phyloP scores from a whole-genome alignment of 1,284 basidiomycete species.

The Irpex lacteus region DNA sequence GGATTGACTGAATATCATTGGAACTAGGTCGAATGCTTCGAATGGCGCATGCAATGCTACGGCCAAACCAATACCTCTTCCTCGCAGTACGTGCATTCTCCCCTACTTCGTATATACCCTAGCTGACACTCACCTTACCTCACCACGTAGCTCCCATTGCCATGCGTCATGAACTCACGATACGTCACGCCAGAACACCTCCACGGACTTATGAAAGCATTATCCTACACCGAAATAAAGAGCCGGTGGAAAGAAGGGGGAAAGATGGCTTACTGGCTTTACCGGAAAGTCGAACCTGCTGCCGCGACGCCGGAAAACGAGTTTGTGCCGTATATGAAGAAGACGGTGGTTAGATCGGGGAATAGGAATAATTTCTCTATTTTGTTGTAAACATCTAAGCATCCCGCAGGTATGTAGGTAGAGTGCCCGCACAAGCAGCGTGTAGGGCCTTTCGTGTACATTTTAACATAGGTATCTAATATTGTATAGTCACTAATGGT shows the following conservation, averaged over 20 bases:
- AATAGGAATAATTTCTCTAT: slow-evolving; percentile 81
- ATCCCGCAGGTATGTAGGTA: background rate
- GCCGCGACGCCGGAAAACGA: slow-evolving; percentile 12
- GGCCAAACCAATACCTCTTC: slow-evolving; percentile 60
- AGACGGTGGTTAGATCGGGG: slow-evolving; percentile 59
- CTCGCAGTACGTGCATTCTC: slow-evolving; percentile 52
- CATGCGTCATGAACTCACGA: slow-evolving; percentile 82
- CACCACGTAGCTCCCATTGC: slow-evolving; percentile 62
- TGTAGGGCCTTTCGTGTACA: background rate
- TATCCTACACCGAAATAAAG: slow-evolving; percentile 66
- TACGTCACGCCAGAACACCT: slow-evolving; percentile 68
- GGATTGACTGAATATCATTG: background rate
- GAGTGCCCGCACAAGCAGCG: background rate
- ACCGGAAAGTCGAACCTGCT: slow-evolving; percentile 37
- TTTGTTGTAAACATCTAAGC: slow-evolving; percentile 27
- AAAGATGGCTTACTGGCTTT: slow-evolving; percentile 79
- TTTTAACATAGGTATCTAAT: background rate
- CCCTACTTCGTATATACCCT: background rate
- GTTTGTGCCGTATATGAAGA: slow-evolving; percentile 44
- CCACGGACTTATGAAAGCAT: slow-evolving; percentile 48
- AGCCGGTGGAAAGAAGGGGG: slow-evolving; percentile 62
- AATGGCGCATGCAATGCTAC: slow-evolving; percentile 61
- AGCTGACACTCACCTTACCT: background rate
- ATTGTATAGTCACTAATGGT: background rate
- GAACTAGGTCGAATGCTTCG: slow-evolving; percentile 70